Percentiles rank a stretch among this genome's conserved stretches.
Conservation (phyloP, 306 rosid genomes). For the Citrullus mucosospermus region DNA sequence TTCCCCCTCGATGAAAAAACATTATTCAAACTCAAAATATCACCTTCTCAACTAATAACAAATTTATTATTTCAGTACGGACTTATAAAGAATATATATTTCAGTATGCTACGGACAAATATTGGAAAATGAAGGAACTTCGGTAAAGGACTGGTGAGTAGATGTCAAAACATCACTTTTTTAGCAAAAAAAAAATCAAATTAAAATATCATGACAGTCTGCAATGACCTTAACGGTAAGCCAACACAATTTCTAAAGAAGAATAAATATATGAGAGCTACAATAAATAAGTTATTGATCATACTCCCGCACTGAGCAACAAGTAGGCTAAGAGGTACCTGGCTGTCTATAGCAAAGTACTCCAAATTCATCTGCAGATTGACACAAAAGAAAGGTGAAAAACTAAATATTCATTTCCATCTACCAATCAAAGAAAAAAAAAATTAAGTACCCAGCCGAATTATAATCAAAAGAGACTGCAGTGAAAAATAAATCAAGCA, state of each 20-base stretch:
- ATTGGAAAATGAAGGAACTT: not conserved
- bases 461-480: conserved; percentile 3
- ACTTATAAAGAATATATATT: not conserved
- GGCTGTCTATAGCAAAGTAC: conserved; percentile 86
- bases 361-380: conserved; percentile 93
- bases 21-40: not conserved
- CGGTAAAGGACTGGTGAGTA: not conserved
- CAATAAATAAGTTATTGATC: conserved; percentile 2
- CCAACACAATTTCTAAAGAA: not conserved
- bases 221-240: not conserved
- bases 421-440: not conserved
- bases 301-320: not conserved
- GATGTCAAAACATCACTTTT: not conserved
- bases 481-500: conserved; percentile 9
- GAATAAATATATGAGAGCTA: not conserved
- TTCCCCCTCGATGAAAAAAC: not conserved
- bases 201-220: not conserved
- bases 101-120: not conserved
- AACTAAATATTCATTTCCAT: not conserved
- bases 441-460: conserved; percentile 1
- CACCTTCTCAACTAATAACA: not conserved
- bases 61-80: not conserved
- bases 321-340: conserved; percentile 38
- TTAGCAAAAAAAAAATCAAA: not conserved
- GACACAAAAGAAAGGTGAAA: conserved; percentile 17